phyloP scores from a whole-genome alignment of 2,329 filamentous ascomycete genomes.

The Cercospora nicotianae region DNA sequence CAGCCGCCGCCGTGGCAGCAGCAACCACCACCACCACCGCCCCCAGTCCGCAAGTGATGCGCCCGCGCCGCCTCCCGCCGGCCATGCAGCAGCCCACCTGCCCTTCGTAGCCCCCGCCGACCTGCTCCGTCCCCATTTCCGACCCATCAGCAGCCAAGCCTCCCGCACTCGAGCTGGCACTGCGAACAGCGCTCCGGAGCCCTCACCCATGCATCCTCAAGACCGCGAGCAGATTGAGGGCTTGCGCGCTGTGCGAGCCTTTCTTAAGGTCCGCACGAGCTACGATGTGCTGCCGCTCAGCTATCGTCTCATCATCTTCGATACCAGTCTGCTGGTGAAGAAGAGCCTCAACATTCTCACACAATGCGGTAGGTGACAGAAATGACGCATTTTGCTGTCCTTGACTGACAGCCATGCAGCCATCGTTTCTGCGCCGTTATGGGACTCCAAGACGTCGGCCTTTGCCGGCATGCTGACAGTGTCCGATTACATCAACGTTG shows the following conservation, averaged over 20 bases:
- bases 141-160: neutral
- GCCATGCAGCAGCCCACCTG: constrained; percentile 13
- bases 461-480: constrained; percentile 94
- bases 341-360: constrained; percentile 94
- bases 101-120: constrained; percentile 26
- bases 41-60: neutral
- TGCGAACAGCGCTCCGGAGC: neutral
- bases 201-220: constrained; percentile 44
- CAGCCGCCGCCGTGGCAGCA: neutral
- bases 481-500: constrained; percentile 97
- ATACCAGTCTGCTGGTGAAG: constrained; percentile 91
- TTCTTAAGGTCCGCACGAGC: constrained; percentile 92
- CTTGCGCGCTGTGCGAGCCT: constrained; percentile 85
- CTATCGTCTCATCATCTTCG: constrained; percentile 92
- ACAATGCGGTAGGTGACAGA: constrained; percentile 72
- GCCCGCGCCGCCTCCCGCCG: neutral
- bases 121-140: constrained; percentile 19
- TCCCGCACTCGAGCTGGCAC: constrained; percentile 3
- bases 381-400: neutral
- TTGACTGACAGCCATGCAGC: constrained; percentile 54
- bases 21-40: neutral
- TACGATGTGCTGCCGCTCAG: constrained; percentile 97
- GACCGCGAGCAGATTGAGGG: constrained; percentile 78
- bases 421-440: constrained; percentile 94
- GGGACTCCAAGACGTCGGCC: constrained; percentile 89